Evolutionary conservation across 768 basidiomycete species (phyloP).

Genomic region (Serpula lacrymans): DNA sequence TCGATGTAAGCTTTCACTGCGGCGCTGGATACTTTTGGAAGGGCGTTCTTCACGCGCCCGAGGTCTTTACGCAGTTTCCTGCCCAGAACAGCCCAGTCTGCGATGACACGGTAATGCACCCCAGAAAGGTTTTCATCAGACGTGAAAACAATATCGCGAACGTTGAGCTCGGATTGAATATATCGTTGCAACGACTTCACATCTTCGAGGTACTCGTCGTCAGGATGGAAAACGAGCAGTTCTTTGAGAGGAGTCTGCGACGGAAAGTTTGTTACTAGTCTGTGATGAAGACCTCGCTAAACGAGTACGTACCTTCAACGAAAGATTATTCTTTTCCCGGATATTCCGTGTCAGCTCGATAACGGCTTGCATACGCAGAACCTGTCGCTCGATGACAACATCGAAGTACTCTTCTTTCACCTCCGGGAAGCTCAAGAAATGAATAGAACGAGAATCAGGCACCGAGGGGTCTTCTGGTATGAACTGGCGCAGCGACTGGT

Average conservation of each 20-base stretch:
- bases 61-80: slow-evolving; percentile 92
- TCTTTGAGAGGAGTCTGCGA: slow-evolving; percentile 86
- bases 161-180: slow-evolving; percentile 92
- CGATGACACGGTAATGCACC: slow-evolving; percentile 85
- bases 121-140: slow-evolving; percentile 84
- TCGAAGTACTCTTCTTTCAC: slow-evolving; percentile 96
- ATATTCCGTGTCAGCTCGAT: slow-evolving; percentile 89
- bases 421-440: slow-evolving; percentile 92
- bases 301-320: slow-evolving; percentile 72
- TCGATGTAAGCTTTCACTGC: slow-evolving; percentile 73
- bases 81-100: slow-evolving; percentile 94
- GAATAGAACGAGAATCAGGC: slow-evolving; percentile 86
- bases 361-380: slow-evolving; percentile 91
- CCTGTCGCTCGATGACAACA: slow-evolving; percentile 87
- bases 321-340: slow-evolving; percentile 82
- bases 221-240: slow-evolving; percentile 90
- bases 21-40: slow-evolving; percentile 79
- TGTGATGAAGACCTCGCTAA: not conserved
- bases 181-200: slow-evolving; percentile 82
- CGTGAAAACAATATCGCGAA: slow-evolving; percentile 86
- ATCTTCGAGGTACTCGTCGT: slow-evolving; percentile 79
- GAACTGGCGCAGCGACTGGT: slow-evolving; percentile 84
- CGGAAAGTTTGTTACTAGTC: not conserved
- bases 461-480: slow-evolving; percentile 71
- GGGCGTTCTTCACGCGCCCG: slow-evolving; percentile 80